Evolutionary conservation across 768 basidiomycete species (phyloP).

Genomic region (Boletus vinaceobasis): DNA sequence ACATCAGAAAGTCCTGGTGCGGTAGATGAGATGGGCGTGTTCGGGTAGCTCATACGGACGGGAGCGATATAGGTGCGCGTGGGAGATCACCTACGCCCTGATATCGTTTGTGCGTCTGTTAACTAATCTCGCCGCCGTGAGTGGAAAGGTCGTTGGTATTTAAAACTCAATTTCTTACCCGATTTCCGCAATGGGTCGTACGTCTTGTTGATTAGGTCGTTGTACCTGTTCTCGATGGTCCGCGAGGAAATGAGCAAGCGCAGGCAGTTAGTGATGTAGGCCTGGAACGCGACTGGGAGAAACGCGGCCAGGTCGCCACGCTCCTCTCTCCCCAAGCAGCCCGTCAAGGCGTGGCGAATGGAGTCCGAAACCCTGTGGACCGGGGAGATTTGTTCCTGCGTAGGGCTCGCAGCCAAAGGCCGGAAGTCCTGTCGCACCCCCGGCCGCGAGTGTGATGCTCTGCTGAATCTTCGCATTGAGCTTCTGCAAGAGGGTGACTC

Average conservation of each 20-base stretch:
- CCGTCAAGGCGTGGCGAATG: background rate
- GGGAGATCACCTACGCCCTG: conserved; percentile 13
- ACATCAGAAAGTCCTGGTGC: conserved; percentile 1
- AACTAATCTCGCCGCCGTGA: background rate
- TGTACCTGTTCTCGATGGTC: conserved; percentile 3
- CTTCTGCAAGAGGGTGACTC: background rate
- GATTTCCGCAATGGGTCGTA: conserved; percentile 4
- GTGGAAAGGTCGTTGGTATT: background rate
- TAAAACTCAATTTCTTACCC: background rate
- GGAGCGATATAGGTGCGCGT: conserved; percentile 9
- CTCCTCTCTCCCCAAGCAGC: background rate
- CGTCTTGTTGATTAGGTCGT: conserved; percentile 2
- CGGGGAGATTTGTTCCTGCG: background rate
- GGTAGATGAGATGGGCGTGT: background rate
- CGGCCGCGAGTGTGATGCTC: conserved; percentile 8
- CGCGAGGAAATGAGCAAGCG: conserved; percentile 8
- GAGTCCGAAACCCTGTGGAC: background rate
- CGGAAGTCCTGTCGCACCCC: background rate
- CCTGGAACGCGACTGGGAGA: conserved; percentile 11
- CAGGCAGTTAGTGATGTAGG: conserved; percentile 1
- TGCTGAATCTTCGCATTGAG: conserved; percentile 16
- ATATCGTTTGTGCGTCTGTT: conserved; percentile 9
- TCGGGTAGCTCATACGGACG: background rate
- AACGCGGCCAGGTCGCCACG: background rate
- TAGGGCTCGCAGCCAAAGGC: background rate